Evolutionary conservation across 2,329 filamentous ascomycete species (phyloP).

Genomic region (Neoscytalidium dimidiatum): DNA sequence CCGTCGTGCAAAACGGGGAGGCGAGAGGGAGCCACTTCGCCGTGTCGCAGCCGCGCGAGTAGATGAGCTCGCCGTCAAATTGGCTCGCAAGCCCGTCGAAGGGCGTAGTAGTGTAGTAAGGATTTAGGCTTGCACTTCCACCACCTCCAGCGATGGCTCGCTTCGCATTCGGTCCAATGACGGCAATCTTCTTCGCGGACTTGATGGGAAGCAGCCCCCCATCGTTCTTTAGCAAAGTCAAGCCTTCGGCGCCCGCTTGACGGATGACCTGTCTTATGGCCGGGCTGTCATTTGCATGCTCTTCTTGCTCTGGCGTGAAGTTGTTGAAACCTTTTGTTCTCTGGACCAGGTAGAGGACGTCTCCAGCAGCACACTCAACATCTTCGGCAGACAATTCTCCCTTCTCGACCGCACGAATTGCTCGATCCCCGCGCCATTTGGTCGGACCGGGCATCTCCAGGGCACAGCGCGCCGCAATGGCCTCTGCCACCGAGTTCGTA

Average conservation of each 20-base stretch:
- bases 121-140: constrained; percentile 68
- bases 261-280: constrained; percentile 64
- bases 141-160: constrained; percentile 68
- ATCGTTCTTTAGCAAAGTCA: constrained; percentile 67
- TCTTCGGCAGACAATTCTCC: constrained; percentile 52
- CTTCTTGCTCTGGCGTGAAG: constrained; percentile 57
- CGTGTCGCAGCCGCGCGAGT: constrained; percentile 64
- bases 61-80: constrained; percentile 50
- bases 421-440: constrained; percentile 42
- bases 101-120: constrained; percentile 68
- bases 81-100: constrained; percentile 46
- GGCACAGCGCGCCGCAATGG: constrained; percentile 41
- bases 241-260: constrained; percentile 61
- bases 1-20: constrained; percentile 59
- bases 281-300: constrained; percentile 54
- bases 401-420: constrained; percentile 34
- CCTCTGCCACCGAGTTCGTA: constrained; percentile 41
- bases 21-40: constrained; percentile 67
- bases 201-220: constrained; percentile 60
- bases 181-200: constrained; percentile 60
- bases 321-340: constrained; percentile 64
- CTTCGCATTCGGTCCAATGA: constrained; percentile 69
- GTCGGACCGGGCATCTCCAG: constrained; percentile 45
- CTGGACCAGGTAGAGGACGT: constrained; percentile 64
- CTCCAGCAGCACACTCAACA: constrained; percentile 47